Percentiles rank a stretch among this genome's conserved stretches.
phyloP scores from a whole-genome alignment of 1,284 basidiomycete genomes.

The Moniliophthora roreri region DNA sequence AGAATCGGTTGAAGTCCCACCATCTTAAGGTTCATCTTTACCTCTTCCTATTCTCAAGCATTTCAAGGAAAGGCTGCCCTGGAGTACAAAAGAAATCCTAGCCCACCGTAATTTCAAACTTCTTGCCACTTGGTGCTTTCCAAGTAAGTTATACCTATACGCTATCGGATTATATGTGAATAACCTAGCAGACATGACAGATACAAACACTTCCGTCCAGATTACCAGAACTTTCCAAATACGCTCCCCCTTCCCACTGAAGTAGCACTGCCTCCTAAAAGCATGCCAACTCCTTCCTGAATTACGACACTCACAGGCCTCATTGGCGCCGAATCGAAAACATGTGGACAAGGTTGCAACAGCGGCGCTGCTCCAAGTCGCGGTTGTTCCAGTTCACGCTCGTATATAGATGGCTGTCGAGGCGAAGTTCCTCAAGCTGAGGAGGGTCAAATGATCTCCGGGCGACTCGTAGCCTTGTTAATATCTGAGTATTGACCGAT shows the following conservation, averaged over 20 bases:
- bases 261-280: constrained; percentile 41
- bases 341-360: constrained; percentile 72
- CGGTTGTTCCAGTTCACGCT: constrained; percentile 64
- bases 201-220: no score
- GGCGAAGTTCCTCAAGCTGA: constrained; percentile 46
- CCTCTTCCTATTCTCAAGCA: no score
- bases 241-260: constrained; percentile 52
- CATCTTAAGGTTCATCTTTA: no score
- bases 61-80: no score
- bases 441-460: constrained; percentile 52
- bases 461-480: constrained; percentile 54
- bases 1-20: no score
- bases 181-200: no score
- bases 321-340: constrained; percentile 74
- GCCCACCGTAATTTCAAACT: no score
- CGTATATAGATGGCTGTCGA: constrained; percentile 69
- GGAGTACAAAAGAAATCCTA: no score
- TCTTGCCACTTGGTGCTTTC: no score
- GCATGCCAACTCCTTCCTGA: constrained; percentile 64
- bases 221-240: constrained; percentile 66
- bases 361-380: constrained; percentile 51
- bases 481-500: constrained; percentile 36
- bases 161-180: no score
- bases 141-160: no score
- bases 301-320: constrained; percentile 74